These are phyloP conservation scores for Tephrocybe sp. DNA, from an alignment of 768 basidiomycete species.

Conservation along the genomic window DNA sequence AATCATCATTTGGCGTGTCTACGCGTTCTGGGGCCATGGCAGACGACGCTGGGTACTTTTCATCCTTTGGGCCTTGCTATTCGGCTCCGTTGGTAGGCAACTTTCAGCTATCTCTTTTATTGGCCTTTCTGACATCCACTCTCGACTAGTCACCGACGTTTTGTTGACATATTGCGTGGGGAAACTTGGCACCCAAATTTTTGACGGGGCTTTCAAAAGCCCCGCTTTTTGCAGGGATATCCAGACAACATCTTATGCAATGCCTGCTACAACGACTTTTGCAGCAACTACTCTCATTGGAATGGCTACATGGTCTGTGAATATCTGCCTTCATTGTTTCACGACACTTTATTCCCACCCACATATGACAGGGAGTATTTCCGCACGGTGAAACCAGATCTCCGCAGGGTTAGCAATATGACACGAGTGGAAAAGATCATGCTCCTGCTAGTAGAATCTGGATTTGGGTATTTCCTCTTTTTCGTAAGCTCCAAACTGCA, in stretches of 20 bases:
- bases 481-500: not conserved
- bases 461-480: constrained; percentile 8
- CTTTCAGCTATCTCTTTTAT: not conserved
- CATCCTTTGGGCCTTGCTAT: not conserved
- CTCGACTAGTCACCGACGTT: not conserved
- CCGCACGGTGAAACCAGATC: constrained; percentile 1
- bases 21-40: constrained; percentile 6
- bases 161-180: constrained; percentile 8
- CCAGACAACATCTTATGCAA: constrained; percentile 5
- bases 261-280: constrained; percentile 5
- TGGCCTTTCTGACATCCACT: not conserved
- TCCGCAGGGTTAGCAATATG: not conserved
- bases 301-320: not conserved
- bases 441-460: constrained; percentile 8
- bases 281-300: constrained; percentile 5
- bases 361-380: constrained; percentile 2
- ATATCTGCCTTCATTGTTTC: not conserved
- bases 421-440: constrained; percentile 7
- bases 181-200: constrained; percentile 1
- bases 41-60: constrained; percentile 5
- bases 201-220: constrained; percentile 4
- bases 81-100: constrained; percentile 4
- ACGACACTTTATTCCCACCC: not conserved
- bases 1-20: constrained; percentile 8
- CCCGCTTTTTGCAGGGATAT: constrained; percentile 6